Evolutionary conservation across 768 basidiomycete species (phyloP), one percentile per base, ranked within the genome.

Genomic region (Hortiboletus campestris): DNA sequence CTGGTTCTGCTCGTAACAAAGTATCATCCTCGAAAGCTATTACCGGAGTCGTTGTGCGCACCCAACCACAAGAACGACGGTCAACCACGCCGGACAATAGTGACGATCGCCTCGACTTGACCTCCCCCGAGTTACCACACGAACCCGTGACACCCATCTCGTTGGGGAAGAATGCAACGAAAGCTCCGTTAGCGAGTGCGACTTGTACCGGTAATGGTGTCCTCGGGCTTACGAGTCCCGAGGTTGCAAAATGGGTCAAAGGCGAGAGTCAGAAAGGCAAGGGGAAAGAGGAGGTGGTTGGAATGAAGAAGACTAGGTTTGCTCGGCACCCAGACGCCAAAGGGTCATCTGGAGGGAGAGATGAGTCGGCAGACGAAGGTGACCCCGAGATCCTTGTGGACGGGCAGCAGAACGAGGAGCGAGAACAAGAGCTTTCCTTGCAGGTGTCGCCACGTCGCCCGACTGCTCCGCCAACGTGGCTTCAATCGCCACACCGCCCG

Each of bases 381-480:
- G 34, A 3, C 0, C 22, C 13, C 1, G 45, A 55, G 32, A 36
- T 46, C 20, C 29, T 16, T 16, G 41, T 40, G 34, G 52, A 53
- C 28, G 57, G 54, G 48, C 52, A 57, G 51, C 45, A 53, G n/a
- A 69, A 75, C 43, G 53, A 46, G 36, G 57, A 51, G 46, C 53
- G 29, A 39, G 54, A 67, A 44, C 72, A 75, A 20, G 76, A 77
- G 46, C 70, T 79, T 51, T 77, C 76, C 29, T 71, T 85, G 70
- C 83, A 85, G 64, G 70, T 86, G 43, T 85, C 85, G 2, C 84
- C 85, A 12, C 77, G 78, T 29, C 78, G 80, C 9, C 72, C 74
- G 5, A 55, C 68, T 38, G 60, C 66, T 47, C 63, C 75, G 19
- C 67, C 73, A 36, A 62, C 72, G 5, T 78, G 75, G 77, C 63